Evolutionary conservation across 345 rosid genomes (phyloP), one percentile per base, ranked within the genome.

Genomic region (Rhizophora apiculata): DNA sequence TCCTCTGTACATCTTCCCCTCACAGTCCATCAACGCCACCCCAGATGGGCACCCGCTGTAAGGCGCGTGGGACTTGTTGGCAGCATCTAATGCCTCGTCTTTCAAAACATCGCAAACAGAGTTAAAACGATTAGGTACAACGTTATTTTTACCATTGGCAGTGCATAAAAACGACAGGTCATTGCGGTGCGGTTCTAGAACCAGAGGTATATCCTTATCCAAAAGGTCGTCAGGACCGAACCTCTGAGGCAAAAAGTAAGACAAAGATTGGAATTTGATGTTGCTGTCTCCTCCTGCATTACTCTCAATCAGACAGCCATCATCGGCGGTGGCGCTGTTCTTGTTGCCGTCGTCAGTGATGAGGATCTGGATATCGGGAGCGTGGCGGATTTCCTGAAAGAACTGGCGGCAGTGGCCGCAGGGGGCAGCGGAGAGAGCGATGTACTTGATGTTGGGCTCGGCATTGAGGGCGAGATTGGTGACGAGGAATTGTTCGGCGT

Each of bases 321-420:
- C 49, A 43, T 43, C 13, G 49, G 6, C 5, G 10, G 37, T 9
- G 49, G 49, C 18, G 49, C 49, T 43, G 49, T 43, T 43, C 49
- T 43, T 43, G 49, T 15, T 11, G 48, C 48, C 16, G 13, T 74
- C 55, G 65, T 73, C 80, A 62, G 85, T 78, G 69, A 92, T 78
- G 56, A 76, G 76, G 82, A 95, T 72, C 65, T 69, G 77, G 63
- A 95, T 75, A 21, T 82, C 86, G 6, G 89, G 61, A 6, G 94
- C 89, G 68, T 75, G 64, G 39, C 97, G 97, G 79, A 95, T 74
- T 78, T 95, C 99, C 61, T 89, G 99, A 7, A 88, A 62, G 80
- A 95, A 95, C 37, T 95, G 98, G 63, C 99, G 99, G 89, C 99
- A 95, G 88, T 95, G 99, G 65, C 99, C 99, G 39, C 99, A 95